Percentiles rank a stretch among this genome's conserved stretches.
Conservation (phyloP, 2,329 filamentous ascomycete species). For the Chrysoporthe deuterocubensis region DNA sequence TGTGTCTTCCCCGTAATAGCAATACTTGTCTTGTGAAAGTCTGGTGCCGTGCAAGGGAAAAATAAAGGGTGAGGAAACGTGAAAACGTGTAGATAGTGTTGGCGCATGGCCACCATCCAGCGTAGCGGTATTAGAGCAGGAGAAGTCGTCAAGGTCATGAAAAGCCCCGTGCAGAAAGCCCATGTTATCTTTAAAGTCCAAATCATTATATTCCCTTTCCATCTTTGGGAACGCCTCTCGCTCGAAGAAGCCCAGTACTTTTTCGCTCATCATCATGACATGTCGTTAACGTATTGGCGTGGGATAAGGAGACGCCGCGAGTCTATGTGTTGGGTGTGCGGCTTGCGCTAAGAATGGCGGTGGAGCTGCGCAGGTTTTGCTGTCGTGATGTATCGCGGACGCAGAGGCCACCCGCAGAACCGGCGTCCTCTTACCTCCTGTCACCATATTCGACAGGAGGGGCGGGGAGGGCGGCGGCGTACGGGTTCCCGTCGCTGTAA, state of each 20-base stretch:
- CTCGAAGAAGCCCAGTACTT: constrained; percentile 10
- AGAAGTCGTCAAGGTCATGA: constrained; percentile 24
- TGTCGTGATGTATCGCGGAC: not conserved
- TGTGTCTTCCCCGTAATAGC: constrained; percentile 6
- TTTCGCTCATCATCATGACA: constrained; percentile 20
- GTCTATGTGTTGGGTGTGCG: constrained; percentile 12
- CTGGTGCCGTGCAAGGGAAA: not conserved
- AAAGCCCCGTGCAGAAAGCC: constrained; percentile 23
- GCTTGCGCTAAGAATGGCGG: constrained; percentile 1
- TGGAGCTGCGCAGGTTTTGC: not conserved
- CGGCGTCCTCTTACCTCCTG: constrained; percentile 39
- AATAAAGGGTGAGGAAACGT: not conserved
- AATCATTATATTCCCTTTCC: not conserved
- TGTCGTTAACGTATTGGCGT: constrained; percentile 18
- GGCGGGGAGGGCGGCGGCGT: constrained; percentile 45
- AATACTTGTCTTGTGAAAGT: not conserved
- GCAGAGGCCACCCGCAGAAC: not conserved
- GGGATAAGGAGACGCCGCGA: not conserved
- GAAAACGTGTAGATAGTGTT: constrained; percentile 1
- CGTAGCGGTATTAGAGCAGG: constrained; percentile 15
- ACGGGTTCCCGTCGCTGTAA: constrained; percentile 54
- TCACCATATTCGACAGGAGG: constrained; percentile 44
- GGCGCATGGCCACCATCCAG: constrained; percentile 18
- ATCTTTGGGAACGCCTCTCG: constrained; percentile 17
- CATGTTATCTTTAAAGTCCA: constrained; percentile 9